Base-by-base conservation (phyloP, 148 eudicot species). In the Rhododendron griersonianum region DNA sequence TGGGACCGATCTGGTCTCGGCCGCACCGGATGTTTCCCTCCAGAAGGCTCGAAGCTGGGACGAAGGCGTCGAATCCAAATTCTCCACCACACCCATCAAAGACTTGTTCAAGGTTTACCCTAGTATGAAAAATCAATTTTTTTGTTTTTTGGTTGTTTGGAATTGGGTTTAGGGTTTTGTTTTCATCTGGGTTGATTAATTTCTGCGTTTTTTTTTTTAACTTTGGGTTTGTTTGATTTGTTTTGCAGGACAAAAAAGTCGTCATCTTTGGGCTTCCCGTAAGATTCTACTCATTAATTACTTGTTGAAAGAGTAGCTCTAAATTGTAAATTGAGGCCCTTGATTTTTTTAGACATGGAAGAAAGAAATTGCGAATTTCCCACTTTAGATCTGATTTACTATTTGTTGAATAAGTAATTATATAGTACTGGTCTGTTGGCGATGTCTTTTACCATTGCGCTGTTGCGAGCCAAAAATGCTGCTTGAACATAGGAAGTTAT, bases 231-330 rank as follows among this genome's bases (percentile, higher is more conserved):
- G 13, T 84, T 84, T 44, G 45, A 86, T 80, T 83, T 81, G 18
- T 73, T 37, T 89, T 90, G 28, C 96, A 96, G 99, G 98, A 93
- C 74, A 97, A 94, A 89, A 97, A 97, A 89, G 92, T 97, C 84
- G 98, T 93, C 83, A 94, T 97, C 86, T 97, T 97, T 89, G 99
- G 99, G n/a, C 95, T 97, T 19, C 99, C 99, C 87, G 99, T 96
- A 89, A 96, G 99, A 91, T 39, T 6, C 16, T 11, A 4, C 41
- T 30, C 33, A 19, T 71, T 71, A 0, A 14, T 33, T 71, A 69
- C 75, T 63, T 63, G 13, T 63, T 25, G 71, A 63, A 23, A 23
- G 71, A 63, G 71, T 63, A n/a, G 71, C 71, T n/a, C 30, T 1
- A 16, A 18, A 16, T 16, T 55, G 6, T n/a, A 11, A 67, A 25